Evolutionary conservation across 1,139 yeast species (phyloP).

Genomic region (Pichia terricola): DNA sequence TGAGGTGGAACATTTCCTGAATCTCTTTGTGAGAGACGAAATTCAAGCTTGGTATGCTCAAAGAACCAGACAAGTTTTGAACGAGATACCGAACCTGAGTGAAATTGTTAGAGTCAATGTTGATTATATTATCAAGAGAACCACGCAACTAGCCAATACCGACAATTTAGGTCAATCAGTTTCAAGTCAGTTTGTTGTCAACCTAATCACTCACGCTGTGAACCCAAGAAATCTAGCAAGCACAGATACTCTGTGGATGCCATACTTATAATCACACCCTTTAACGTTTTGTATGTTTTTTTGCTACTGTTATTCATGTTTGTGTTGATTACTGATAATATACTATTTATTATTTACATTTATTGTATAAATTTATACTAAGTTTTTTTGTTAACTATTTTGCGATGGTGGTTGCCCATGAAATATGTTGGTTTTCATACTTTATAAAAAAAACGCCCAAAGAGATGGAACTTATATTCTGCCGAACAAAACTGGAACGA

Average conservation of each 20-base stretch:
- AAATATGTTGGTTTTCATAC: too few species aligned
- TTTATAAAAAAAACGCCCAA: too few species aligned
- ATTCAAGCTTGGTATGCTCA: conserved; percentile 88
- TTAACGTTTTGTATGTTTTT: too few species aligned
- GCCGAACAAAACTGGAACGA: too few species aligned
- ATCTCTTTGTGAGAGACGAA: conserved; percentile 91
- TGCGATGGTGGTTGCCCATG: too few species aligned
- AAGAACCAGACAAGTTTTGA: conserved; percentile 57
- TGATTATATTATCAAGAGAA: conserved; percentile 67
- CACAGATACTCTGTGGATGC: conserved; percentile 94
- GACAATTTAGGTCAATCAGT: conserved; percentile 48
- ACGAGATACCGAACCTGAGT: conserved; percentile 63
- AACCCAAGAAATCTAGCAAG: conserved; percentile 91
- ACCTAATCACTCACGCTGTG: conserved; percentile 89
- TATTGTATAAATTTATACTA: too few species aligned
- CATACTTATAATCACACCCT: conserved; percentile 42
- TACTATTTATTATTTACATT: too few species aligned
- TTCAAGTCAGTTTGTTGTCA: conserved; percentile 89
- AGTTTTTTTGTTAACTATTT: too few species aligned
- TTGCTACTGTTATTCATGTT: too few species aligned
- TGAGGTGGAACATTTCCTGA: conserved; percentile 78
- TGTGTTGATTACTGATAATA: too few species aligned
- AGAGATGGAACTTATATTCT: too few species aligned
- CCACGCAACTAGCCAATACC: conserved; percentile 65
- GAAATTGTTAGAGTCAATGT: conserved; percentile 87